phyloP scores from a whole-genome alignment of 495 filamentous ascomycete species.

The Talaromyces liani region DNA sequence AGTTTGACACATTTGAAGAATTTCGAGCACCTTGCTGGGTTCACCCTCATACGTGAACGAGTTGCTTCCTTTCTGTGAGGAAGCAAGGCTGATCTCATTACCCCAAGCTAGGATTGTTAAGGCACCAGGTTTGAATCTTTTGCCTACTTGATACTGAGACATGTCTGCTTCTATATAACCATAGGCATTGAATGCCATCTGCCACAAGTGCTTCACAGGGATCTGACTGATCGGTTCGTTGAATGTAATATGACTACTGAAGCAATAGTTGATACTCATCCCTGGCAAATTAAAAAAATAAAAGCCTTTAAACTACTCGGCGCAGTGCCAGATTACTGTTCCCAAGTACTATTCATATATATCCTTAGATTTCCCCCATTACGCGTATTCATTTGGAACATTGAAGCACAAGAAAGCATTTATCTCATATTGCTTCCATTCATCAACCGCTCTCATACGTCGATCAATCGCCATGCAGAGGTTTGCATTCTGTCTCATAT shows the following conservation, averaged over 20 bases:
- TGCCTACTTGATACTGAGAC: constrained; percentile 6
- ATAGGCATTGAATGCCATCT: no score
- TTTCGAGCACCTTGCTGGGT: neutral
- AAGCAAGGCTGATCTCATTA: constrained; percentile 12
- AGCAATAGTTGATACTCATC: no score
- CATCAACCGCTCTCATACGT: neutral
- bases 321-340: no score
- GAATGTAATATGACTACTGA: no score
- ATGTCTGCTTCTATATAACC: no score
- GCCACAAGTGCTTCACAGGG: no score
- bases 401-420: neutral
- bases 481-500: neutral
- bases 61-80: constrained; percentile 10
- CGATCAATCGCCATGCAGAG: neutral
- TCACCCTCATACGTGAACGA: constrained; percentile 1
- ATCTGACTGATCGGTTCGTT: no score
- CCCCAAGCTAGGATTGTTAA: constrained; percentile 12
- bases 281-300: no score
- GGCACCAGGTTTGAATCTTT: neutral
- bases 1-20: constrained; percentile 8
- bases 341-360: neutral
- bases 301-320: no score
- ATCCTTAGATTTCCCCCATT: neutral
- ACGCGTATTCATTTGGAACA: neutral
- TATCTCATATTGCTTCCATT: neutral